Base-by-base conservation (phyloP, 1,284 basidiomycete species). In the Ceratobasidium sp. region DNA sequence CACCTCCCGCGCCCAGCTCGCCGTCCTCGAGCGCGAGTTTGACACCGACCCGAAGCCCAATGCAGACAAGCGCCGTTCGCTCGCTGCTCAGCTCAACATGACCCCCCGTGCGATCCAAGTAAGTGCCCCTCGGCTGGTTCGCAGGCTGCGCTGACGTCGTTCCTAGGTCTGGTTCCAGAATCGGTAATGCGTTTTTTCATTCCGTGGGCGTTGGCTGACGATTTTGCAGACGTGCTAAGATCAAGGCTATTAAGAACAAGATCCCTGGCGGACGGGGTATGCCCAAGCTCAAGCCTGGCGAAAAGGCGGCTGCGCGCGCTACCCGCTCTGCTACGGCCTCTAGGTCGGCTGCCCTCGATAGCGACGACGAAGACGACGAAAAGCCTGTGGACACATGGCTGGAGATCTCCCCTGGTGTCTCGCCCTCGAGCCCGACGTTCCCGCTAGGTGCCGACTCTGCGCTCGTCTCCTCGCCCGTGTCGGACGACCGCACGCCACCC, bases 91-190 rank as follows among this genome's bases (percentile, higher is more conserved):
- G 82, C 87, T 98, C 59, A 91, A 90, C 75, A 98, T 98, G 95
- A 94, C 93, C 23, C 89, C 94, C 28, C 85, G 96, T 74, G 94
- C 94, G 52, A 93, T 98, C 1, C 96, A 98, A 87, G 95, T 96
- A 76, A 78, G 89, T n/a, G n/a, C 21, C 61, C 49, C 2, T 50
- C 28, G 46, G 44, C 9, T 28, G 14, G 38, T 38, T 44, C 63
- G 11, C n/a, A n/a, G n/a, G n/a, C n/a, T n/a, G n/a, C 43, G 55
- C 67, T 72, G 62, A 73, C 73, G 63, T 64, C 13, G 38, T 23
- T 5, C 14, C 44, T 77, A 92, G 91, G 91, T 93, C 49, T 95
- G 94, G 94, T 96, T 96, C 81, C 94, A 95, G 82, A 96, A 96
- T 80, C 87, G 93, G 91, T 92, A 77, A 76, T 83, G 82, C 35